Percentiles rank a stretch among this genome's conserved stretches.
These are phyloP conservation scores for Verticillium longisporum DNA, from an alignment of 2,329 filamentous ascomycete species.

Conservation along the genomic window DNA sequence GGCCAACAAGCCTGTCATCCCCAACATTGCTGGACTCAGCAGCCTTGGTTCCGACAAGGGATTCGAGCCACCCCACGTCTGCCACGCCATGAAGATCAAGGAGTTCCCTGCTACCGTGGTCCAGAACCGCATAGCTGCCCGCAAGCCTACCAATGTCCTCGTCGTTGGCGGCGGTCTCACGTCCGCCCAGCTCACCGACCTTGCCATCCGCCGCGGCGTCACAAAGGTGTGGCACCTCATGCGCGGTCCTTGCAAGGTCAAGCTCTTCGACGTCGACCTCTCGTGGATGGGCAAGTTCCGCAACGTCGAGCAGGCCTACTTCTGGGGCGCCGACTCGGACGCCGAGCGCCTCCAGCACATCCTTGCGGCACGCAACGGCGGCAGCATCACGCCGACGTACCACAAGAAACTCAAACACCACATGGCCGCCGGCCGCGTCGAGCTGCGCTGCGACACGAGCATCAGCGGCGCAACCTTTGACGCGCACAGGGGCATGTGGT, in stretches of 20 bases:
- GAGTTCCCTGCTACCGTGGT: constrained; percentile 49
- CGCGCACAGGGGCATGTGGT: constrained; percentile 27
- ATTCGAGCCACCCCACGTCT: constrained; percentile 32
- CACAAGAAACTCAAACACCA: constrained; percentile 60
- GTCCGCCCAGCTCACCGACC: constrained; percentile 65
- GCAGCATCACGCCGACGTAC: constrained; percentile 67
- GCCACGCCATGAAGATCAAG: constrained; percentile 59
- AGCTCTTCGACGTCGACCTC: constrained; percentile 71
- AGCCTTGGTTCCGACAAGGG: constrained; percentile 12
- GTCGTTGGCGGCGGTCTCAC: constrained; percentile 72
- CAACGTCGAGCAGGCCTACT: constrained; percentile 68
- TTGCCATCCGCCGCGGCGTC: constrained; percentile 58
- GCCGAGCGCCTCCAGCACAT: constrained; percentile 62
- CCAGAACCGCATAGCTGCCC: constrained; percentile 41
- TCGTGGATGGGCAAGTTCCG: constrained; percentile 79
- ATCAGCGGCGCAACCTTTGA: constrained; percentile 47
- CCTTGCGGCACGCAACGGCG: constrained; percentile 60
- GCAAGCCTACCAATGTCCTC: constrained; percentile 53
- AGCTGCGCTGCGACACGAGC: constrained; percentile 50
- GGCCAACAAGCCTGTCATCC: constrained; percentile 50
- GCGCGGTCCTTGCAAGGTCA: constrained; percentile 53
- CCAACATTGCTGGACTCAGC: constrained; percentile 22
- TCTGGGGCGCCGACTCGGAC: constrained; percentile 70
- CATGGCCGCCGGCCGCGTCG: constrained; percentile 40
- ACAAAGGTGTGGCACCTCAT: constrained; percentile 65